Base-by-base conservation (phyloP, 371 early-diverging fungal genomes). In the Blakeslea trispora region DNA sequence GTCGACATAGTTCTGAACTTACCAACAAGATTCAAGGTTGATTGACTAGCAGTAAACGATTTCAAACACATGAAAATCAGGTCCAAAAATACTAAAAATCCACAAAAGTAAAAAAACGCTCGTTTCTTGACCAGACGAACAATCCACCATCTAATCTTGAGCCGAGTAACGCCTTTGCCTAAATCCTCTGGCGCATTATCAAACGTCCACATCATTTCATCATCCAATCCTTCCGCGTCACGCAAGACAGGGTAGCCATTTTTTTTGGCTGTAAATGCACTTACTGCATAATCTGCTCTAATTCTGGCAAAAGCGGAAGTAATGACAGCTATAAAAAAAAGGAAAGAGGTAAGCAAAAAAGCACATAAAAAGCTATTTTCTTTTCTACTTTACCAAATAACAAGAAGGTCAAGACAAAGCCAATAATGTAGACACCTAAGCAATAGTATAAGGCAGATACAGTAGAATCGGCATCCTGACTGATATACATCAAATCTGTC, bases 251-350 rank as follows among this genome's bases (percentile, higher is more conserved):
- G 64, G 15, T 64, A 54, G 1, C 58, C 47, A 21, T 68, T 71
- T 28, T 66, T 67, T 49, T 80, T 81, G 22, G 72, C 77, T 8
- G 79, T 81, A 55, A 84, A 84, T 2, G 82, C 84, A 28, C 77
- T 78, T 22, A 72, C 74, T 19, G 72, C 63, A 43, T 70, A 75
- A 17, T 72, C 74, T n/a, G 79, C 81, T 23, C 82, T 69, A 1
- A 81, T 81, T 7, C 77, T 75, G 18, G 80, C 81, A 56, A 84
- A 84, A 7, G 81, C 78, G n/a, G 82, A 82, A 1, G 84, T 82
- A 42, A 84, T 78, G 19, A 81, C 84, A 53, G 84, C 84, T 79
- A 63, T 5, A 31, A 18, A n/a, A 31, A 9, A 22, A 22, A 15
- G 50, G 44, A 13, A 17, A 37, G n/a, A 21, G 18, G 18, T 0